Conservation (phyloP, 176 grass and related monocot species). For the Zea luxurians region DNA sequence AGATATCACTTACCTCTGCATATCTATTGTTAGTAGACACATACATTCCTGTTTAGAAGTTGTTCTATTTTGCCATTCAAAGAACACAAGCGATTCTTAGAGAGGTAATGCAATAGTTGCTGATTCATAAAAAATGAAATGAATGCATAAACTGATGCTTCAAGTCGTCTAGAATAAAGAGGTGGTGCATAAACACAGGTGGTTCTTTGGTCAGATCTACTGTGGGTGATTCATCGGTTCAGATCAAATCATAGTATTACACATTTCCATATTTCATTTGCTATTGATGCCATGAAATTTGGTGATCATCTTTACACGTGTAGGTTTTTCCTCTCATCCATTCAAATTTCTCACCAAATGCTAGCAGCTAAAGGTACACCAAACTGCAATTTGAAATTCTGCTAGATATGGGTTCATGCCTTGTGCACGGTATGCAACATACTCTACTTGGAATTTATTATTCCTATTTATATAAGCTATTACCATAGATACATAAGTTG, state of each 20-base stretch:
- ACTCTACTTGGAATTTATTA: constrained; percentile 19
- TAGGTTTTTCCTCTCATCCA: constrained; percentile 91
- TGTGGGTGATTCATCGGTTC: neutral
- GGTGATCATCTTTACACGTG: constrained; percentile 14
- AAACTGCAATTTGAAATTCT: constrained; percentile 81
- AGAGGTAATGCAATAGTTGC: no score
- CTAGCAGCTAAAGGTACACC: constrained; percentile 82
- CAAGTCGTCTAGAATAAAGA: no score
- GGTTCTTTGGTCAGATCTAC: neutral
- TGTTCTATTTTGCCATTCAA: no score
- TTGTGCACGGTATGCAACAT: constrained; percentile 78
- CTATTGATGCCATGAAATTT: neutral
- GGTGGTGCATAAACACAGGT: no score
- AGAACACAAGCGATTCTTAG: no score
- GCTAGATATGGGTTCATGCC: constrained; percentile 70
- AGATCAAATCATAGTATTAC: neutral
- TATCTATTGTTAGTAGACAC: no score
- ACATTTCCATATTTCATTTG: neutral
- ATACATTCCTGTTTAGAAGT: no score
- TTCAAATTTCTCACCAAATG: constrained; percentile 61
- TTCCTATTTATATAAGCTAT: neutral
- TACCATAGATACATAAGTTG: neutral
- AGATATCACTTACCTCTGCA: no score
- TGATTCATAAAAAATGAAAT: no score
- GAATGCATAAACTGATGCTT: no score